Percentiles rank a stretch among this genome's conserved stretches.
Conservation (phyloP, 106 monocot genomes). For the Acanthochlamys bracteata region DNA sequence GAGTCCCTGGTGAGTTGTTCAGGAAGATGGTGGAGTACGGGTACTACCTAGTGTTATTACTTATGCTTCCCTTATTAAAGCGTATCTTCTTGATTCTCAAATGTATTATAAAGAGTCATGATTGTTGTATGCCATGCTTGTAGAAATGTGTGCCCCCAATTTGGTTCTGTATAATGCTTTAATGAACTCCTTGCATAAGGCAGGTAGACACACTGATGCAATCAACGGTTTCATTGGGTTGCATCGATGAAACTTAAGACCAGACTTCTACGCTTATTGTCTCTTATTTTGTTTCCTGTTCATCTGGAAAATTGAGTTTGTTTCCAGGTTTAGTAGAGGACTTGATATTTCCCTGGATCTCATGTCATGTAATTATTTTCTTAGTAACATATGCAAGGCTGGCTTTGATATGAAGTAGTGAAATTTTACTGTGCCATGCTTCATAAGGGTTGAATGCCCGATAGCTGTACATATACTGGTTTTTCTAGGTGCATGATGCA, state of each 20-base stretch:
- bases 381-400: constrained; percentile 41
- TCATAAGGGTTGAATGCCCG: constrained; percentile 32
- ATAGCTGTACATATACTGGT: constrained; percentile 48
- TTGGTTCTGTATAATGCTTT: constrained; percentile 50
- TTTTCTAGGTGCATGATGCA: constrained; percentile 35
- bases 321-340: constrained; percentile 27
- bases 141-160: constrained; percentile 34
- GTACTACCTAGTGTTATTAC: constrained; percentile 44
- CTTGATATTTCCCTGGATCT: constrained; percentile 32
- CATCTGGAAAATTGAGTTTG: constrained; percentile 28
- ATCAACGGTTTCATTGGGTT: constrained; percentile 27
- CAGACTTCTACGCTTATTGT: constrained; percentile 52
- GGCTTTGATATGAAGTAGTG: constrained; percentile 40
- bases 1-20: constrained; percentile 27
- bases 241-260: constrained; percentile 20
- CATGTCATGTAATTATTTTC: constrained; percentile 42
- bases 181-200: constrained; percentile 42
- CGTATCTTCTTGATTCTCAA: constrained; percentile 25
- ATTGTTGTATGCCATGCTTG: constrained; percentile 38
- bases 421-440: constrained; percentile 35
- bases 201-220: constrained; percentile 34
- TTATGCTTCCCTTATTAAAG: constrained; percentile 50
- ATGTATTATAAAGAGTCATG: constrained; percentile 13
- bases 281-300: constrained; percentile 24
- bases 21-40: constrained; percentile 41